Base-by-base conservation (phyloP, 208 protist genomes). In the Wallacemonas sp. region DNA sequence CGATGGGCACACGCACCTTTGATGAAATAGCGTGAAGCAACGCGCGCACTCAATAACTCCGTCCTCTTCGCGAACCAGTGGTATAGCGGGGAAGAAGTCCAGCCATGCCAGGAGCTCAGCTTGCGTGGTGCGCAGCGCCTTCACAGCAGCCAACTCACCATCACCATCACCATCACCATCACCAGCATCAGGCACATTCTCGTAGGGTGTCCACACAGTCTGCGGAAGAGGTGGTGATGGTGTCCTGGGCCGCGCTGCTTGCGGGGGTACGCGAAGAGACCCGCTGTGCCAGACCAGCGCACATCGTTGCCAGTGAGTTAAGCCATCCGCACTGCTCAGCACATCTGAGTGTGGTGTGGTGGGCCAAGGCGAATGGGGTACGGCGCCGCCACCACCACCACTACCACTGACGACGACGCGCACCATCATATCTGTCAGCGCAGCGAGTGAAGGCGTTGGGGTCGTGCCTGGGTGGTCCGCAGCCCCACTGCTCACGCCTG, bases 1-100 rank as follows among this genome's bases (percentile, higher is more conserved):
- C 44, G 68, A 61, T 31, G 89, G 89, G 21, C 70, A 78, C 2
- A 95, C 61, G 53, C 89, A 95, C 24, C 53, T 59, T 53, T 95
- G 89, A 38, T 95, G 89, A 65, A 95, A 92, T 21, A 83, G 62
- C 11, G 68, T 73, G 38, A 91, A 82, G 74, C 89, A 95, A 27
- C 66, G 47, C 12, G 71, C 80, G 36, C 89, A 95, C 77, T 95
- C 85, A 42, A 91, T 33, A 39, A 95, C 72, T 19, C 62, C 82
- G 63, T 95, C 89, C 61, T 78, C 79, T 59, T 90, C 82, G 30
- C 69, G 72, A 24, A 94, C 31, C 12, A 45, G 45, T 17, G 78
- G 78, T 53, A 84, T 71, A 28, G 33, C 45, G 1, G 75, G 75
- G 28, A 73, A 47, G 39, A 62, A 66, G 61, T 68, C 47, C 2